Evolutionary conservation across 2,329 filamentous ascomycete species (phyloP), one percentile per base, ranked within the genome.

Genomic region (Cercospora sesami): DNA sequence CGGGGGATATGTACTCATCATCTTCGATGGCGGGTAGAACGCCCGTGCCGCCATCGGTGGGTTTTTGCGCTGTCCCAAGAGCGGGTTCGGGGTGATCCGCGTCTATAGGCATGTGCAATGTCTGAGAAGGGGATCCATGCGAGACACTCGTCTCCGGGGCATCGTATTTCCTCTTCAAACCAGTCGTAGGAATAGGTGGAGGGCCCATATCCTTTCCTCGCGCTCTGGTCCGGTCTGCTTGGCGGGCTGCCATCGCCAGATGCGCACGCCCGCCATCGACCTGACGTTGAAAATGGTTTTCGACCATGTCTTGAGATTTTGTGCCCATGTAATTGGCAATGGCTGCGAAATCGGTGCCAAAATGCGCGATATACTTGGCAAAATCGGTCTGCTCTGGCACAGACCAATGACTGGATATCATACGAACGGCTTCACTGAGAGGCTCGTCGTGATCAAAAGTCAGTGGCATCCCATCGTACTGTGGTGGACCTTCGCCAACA

Each of bases 241-340:
- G 74, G 14, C 75, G 73, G 1, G 82, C 83, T 3, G 77, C 71
- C 53, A 78, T 73, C 57, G 81, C 78, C 4, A 84, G 77, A 23
- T 83, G 81, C 5, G 73, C 72, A 53, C 78, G 79, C 8, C 81
- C 82, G 31, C 79, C 75, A 63, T 83, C 81, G 9, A 83, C 76
- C 59, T 82, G 77, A 63, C 83, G 82, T 62, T 81, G 73, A 67
- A 82, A 85, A 71, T 84, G 81, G 74, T 85, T 85, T 74, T 84
- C 84, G 83, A 91, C 92, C 92, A 94, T 94, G 18, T 91, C 90
- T 66, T 90, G 86, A 18, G 92, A 94, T 80, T 94, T 94, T 4
- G 91, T 92, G 60, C 90, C 89, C 90, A 95, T 93, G 74, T 92
- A 88, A 61, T 84, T 84, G 51, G 92, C 90, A 79, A 94, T 94